Evolutionary conservation across 108 stramenopile genomes (phyloP).

Genomic region (Nitzschia palea): DNA sequence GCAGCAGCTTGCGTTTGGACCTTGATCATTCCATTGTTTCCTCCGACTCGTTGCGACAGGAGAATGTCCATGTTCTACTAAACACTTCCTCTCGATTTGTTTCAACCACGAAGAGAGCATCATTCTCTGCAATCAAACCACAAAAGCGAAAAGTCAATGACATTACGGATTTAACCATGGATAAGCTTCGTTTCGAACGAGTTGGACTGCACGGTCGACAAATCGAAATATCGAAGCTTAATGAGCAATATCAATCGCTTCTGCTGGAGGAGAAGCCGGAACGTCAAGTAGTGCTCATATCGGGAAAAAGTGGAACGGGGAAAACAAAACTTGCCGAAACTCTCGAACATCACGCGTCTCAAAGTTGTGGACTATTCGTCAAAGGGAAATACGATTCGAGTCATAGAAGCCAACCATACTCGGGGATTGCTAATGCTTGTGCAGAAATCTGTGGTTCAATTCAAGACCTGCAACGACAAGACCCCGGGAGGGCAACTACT

Average conservation of each 20-base stretch:
- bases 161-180: not conserved
- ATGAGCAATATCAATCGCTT: not conserved
- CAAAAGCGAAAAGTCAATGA: not conserved
- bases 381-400: constrained; percentile 1
- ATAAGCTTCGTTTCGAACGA: not conserved
- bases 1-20: too few species aligned
- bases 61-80: too few species aligned
- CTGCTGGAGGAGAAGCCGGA: not conserved
- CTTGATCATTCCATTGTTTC: too few species aligned
- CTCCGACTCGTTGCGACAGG: too few species aligned
- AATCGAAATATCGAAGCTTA: not conserved
- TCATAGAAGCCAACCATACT: not conserved
- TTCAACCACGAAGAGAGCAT: too few species aligned
- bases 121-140: not conserved
- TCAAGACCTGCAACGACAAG: too few species aligned
- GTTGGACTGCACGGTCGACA: constrained; percentile 2
- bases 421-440: not conserved
- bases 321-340: constrained; percentile 6
- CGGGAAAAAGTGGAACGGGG: constrained; percentile 3
- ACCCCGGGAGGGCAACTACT: too few species aligned
- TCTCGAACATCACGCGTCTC: not conserved
- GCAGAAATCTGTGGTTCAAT: not conserved
- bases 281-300: constrained; percentile 9
- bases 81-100: too few species aligned
- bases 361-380: not conserved